Evolutionary conservation across 352 stramenopile species (phyloP).

Genomic region (Phytophthora agathidicida): DNA sequence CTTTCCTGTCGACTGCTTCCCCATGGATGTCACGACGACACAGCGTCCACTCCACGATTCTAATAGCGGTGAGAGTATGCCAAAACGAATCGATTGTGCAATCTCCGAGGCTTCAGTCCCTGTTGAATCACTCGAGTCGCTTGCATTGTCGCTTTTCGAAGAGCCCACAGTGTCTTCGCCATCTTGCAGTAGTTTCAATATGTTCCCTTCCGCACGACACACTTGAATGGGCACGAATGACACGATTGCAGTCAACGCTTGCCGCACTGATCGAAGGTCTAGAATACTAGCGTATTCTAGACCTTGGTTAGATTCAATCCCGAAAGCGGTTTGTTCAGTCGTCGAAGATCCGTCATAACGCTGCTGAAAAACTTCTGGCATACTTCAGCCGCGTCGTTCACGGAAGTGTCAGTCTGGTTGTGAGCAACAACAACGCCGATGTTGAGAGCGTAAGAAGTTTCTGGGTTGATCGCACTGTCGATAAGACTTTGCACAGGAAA

Average conservation of each 20-base stretch:
- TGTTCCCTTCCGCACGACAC: constrained; percentile 66
- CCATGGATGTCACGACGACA: constrained; percentile 42
- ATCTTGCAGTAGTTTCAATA: constrained; percentile 51
- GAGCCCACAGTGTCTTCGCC: no score
- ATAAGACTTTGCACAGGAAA: constrained; percentile 48
- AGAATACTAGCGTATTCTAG: no score
- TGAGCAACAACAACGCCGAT: constrained; percentile 8
- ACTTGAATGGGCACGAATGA: constrained; percentile 78
- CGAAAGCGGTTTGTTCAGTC: constrained; percentile 39
- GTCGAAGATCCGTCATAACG: constrained; percentile 53
- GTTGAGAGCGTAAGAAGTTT: constrained; percentile 8
- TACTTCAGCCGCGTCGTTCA: background rate
- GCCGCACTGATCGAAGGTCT: constrained; percentile 2
- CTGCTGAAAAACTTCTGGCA: constrained; percentile 29
- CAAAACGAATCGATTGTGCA: constrained; percentile 46
- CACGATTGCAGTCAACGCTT: constrained; percentile 28
- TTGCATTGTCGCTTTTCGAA: background rate
- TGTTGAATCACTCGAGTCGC: no score
- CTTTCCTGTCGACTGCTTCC: constrained; percentile 75
- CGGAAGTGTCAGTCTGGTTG: no score
- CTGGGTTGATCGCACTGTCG: constrained; percentile 19
- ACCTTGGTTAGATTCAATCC: constrained; percentile 16
- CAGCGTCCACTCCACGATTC: constrained; percentile 37
- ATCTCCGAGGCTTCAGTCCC: constrained; percentile 44
- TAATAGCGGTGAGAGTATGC: constrained; percentile 34